A percentile compares a stretch with the other conserved stretches of the same genome.
phyloP scores from a whole-genome alignment of 1,284 basidiomycete species.

The Malassezia furfur region DNA sequence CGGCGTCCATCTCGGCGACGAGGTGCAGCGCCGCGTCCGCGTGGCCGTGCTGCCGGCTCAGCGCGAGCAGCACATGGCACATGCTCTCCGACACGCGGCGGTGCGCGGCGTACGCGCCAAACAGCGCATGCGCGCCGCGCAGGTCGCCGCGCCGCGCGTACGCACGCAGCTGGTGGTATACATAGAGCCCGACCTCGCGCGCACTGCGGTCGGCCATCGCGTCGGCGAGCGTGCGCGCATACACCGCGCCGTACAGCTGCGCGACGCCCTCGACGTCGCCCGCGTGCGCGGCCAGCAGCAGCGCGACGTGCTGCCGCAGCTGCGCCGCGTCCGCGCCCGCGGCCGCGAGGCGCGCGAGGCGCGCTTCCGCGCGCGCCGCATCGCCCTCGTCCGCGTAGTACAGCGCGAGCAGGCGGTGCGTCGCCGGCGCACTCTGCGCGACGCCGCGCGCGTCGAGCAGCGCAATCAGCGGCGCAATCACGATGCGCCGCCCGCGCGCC shows the following conservation, averaged over 20 bases:
- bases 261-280: background rate
- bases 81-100: slow-evolving; percentile 4
- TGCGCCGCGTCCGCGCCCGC: background rate
- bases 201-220: background rate
- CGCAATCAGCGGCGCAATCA: slow-evolving; percentile 7
- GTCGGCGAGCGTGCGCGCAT: background rate
- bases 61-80: slow-evolving; percentile 10
- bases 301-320: background rate
- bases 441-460: slow-evolving; percentile 1
- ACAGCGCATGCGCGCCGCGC: slow-evolving; percentile 1
- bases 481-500: background rate
- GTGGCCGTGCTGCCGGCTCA: slow-evolving; percentile 1
- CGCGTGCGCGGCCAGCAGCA: background rate
- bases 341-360: background rate
- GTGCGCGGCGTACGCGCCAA: background rate
- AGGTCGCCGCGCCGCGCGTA: slow-evolving; percentile 6
- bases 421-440: background rate
- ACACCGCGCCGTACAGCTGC: background rate
- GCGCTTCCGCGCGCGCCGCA: background rate
- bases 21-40: slow-evolving; percentile 5
- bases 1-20: slow-evolving; percentile 8
- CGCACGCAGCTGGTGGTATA: slow-evolving; percentile 4
- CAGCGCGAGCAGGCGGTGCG: slow-evolving; percentile 3
- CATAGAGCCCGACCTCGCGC: background rate
- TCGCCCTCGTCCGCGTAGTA: slow-evolving; percentile 10